Conservation (phyloP, 192 early-diverging fungal genomes). For the Spizellomyces punctatus region DNA sequence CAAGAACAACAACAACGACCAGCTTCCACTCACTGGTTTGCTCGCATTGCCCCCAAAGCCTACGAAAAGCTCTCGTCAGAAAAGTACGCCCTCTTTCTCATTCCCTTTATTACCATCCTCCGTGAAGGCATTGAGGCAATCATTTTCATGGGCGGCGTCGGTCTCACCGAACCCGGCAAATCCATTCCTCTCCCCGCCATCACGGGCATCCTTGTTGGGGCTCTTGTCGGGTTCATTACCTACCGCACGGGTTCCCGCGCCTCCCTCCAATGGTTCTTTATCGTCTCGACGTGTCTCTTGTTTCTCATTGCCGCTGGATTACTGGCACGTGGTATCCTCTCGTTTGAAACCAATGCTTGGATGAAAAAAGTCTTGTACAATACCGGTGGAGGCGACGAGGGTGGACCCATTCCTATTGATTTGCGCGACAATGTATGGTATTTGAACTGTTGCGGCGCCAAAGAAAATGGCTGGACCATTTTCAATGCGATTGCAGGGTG, state of each 20-base stretch:
- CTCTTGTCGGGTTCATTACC: conserved; percentile 70
- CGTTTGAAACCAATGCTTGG: conserved; percentile 71
- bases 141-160: conserved; percentile 85
- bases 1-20: not conserved
- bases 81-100: conserved; percentile 68
- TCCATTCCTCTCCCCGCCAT: conserved; percentile 83
- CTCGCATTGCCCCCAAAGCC: not conserved
- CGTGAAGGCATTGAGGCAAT: conserved; percentile 91
- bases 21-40: not conserved
- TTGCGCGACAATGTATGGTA: conserved; percentile 63
- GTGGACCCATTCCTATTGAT: conserved; percentile 56
- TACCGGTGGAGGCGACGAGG: conserved; percentile 68
- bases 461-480: conserved; percentile 63
- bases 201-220: conserved; percentile 69
- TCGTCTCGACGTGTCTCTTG: conserved; percentile 67
- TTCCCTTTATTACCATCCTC: conserved; percentile 84
- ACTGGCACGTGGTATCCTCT: conserved; percentile 65
- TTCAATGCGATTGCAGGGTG: conserved; percentile 80
- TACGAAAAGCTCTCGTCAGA: not conserved
- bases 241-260: conserved; percentile 72
- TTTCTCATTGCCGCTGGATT: conserved; percentile 84
- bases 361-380: conserved; percentile 35
- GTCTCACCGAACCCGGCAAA: conserved; percentile 59
- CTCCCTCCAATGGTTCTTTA: conserved; percentile 79
- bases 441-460: conserved; percentile 62